These are phyloP conservation scores for Asterionellopsis glacialis DNA, from an alignment of 108 stramenopile genomes.

Conservation along the genomic window DNA sequence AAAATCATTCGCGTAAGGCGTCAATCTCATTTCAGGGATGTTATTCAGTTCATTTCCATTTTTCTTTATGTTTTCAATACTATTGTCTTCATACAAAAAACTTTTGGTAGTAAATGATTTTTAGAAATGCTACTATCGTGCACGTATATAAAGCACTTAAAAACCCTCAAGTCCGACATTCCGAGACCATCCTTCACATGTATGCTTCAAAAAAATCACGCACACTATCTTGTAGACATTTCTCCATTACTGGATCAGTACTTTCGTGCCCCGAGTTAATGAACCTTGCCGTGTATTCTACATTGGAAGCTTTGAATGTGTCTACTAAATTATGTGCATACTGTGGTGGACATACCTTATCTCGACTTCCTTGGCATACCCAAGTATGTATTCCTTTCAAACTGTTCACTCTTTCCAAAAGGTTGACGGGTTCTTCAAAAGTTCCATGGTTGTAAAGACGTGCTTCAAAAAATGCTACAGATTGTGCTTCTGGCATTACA, in stretches of 20 bases:
- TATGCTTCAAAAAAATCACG: constrained; percentile 22
- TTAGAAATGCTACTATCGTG: too few species aligned
- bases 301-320: neutral
- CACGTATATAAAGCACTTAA: too few species aligned
- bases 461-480: constrained; percentile 31
- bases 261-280: constrained; percentile 26
- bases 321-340: constrained; percentile 24
- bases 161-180: too few species aligned
- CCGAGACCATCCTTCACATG: too few species aligned
- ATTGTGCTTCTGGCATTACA: constrained; percentile 17
- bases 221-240: constrained; percentile 23
- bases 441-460: constrained; percentile 24
- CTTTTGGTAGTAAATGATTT: too few species aligned
- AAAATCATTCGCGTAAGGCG: too few species aligned
- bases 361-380: constrained; percentile 31
- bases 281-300: constrained; percentile 14
- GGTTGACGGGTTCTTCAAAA: constrained; percentile 22
- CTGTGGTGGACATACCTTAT: constrained; percentile 32
- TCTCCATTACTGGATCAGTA: constrained; percentile 35
- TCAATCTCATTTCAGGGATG: too few species aligned
- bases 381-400: constrained; percentile 19
- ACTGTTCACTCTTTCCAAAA: constrained; percentile 14
- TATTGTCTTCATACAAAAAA: too few species aligned
- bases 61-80: too few species aligned
- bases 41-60: too few species aligned